Conservation (phyloP, 2,329 filamentous ascomycete genomes). For the Huntiella moniliformis region DNA sequence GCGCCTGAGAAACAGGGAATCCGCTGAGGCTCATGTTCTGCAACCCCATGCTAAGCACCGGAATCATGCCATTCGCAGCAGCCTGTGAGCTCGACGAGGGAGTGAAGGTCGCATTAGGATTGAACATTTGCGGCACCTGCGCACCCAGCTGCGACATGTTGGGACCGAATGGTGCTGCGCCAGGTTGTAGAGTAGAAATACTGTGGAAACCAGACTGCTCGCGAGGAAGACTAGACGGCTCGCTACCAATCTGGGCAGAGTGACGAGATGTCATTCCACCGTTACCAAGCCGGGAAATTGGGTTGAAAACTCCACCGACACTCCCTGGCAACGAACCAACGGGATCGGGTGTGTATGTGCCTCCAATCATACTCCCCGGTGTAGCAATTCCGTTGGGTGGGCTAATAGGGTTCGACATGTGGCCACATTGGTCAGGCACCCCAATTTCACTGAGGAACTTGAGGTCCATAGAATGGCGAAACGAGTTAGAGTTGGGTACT, state of each 20-base stretch:
- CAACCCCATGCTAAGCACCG: conserved; percentile 50
- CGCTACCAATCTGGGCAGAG: conserved; percentile 5
- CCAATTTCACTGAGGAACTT: conserved; percentile 30
- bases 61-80: conserved; percentile 20
- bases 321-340: neutral
- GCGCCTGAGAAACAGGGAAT: conserved; percentile 17
- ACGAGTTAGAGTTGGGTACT: conserved; percentile 15
- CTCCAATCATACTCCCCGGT: conserved; percentile 6
- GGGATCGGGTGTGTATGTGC: conserved; percentile 3
- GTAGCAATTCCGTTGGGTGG: conserved; percentile 10
- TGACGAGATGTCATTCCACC: conserved; percentile 6
- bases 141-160: conserved; percentile 17
- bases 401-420: conserved; percentile 8
- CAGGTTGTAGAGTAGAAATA: conserved; percentile 44
- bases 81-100: conserved; percentile 15
- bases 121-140: conserved; percentile 17
- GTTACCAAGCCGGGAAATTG: conserved; percentile 8
- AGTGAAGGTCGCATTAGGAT: conserved; percentile 16
- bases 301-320: conserved; percentile 5
- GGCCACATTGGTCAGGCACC: conserved; percentile 3
- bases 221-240: conserved; percentile 3
- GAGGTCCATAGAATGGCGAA: conserved; percentile 39
- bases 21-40: conserved; percentile 24
- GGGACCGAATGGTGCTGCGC: conserved; percentile 61
- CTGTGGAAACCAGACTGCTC: conserved; percentile 12